Percentiles rank a stretch among this genome's conserved stretches.
phyloP scores from a whole-genome alignment of 441 rosid species.

The Populus hybrid region DNA sequence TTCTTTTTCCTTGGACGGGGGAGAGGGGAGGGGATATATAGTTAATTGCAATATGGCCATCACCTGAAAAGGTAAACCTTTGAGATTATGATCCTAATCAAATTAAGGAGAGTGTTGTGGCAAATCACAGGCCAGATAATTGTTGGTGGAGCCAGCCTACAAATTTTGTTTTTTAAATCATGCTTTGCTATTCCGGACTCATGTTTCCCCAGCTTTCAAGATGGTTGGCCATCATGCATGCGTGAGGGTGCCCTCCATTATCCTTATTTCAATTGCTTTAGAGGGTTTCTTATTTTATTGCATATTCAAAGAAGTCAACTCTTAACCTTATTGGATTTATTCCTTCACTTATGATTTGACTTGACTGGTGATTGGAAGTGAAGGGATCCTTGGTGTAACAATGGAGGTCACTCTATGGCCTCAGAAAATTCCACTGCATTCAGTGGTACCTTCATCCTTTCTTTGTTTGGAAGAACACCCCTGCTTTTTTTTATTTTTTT shows the following conservation, averaged over 20 bases:
- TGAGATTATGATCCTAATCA: background rate
- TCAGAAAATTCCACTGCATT: constrained; percentile 85
- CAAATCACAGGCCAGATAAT: background rate
- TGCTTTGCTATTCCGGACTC: background rate
- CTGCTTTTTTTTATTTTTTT: constrained; percentile 1
- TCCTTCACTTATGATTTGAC: constrained; percentile 79
- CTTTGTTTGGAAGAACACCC: constrained; percentile 4
- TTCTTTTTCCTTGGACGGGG: background rate
- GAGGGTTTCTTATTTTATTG: background rate
- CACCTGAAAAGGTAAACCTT: too few species aligned
- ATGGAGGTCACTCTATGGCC: constrained; percentile 88
- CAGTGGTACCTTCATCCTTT: constrained; percentile 56
- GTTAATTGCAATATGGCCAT: too few species aligned
- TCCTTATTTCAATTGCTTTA: background rate
- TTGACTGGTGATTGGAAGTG: constrained; percentile 88
- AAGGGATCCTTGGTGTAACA: constrained; percentile 87
- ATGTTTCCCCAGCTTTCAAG: background rate
- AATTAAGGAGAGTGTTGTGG: background rate
- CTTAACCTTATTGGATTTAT: constrained; percentile 7
- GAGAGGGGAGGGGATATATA: background rate
- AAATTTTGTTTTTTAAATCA: background rate
- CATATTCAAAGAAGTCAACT: background rate
- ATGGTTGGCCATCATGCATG: background rate
- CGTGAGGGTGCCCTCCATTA: background rate
- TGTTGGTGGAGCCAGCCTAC: background rate